Base-by-base conservation (phyloP, 345 rosid genomes). In the Populus davidiana region DNA sequence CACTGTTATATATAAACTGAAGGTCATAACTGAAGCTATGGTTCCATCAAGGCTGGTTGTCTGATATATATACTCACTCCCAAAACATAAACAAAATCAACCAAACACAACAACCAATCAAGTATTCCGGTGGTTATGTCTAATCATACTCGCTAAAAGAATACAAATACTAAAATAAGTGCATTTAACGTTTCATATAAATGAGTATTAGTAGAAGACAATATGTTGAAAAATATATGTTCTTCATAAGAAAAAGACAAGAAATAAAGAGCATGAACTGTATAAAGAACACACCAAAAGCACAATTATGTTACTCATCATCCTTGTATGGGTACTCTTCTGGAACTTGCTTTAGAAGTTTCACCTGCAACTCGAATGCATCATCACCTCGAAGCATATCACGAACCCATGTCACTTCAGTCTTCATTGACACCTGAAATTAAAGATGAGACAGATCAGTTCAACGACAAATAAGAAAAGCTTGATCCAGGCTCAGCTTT, bases 291-390 rank as follows among this genome's bases (percentile, higher is more conserved):
- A 41, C 61, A 41, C 29, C n/a, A 41, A 62, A 31, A 43, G 18
- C 56, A 4, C 20, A n/a, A 56, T 29, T 41, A 49, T 29, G 71
- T 85, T 79, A 95, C 81, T 95, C 99, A 70, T 95, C 96, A 72
- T 95, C 98, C 87, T 95, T 94, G 92, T 93, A 93, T 9, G 94
- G 98, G 71, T 93, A 92, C 85, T 95, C 96, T 72, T 95, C 97
- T 1, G 96, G 90, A 25, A 93, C 87, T 85, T 91, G 98, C 86
- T 91, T 92, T 71, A 93, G 69, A 70, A 93, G 92, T 82, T 92
- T 95, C 86, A 92, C 96, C 85, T 92, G 96, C 85, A 91, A 81
- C 90, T 93, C 97, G 59, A 86, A 91, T 11, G 90, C 92, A 86
- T 90, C 97, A 71, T 91, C 97, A 44, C 99, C 97, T 44, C 91